Percentiles rank a stretch among this genome's conserved stretches.
Conservation (phyloP, 192 early-diverging fungal species). For the Linderina pennispora region DNA sequence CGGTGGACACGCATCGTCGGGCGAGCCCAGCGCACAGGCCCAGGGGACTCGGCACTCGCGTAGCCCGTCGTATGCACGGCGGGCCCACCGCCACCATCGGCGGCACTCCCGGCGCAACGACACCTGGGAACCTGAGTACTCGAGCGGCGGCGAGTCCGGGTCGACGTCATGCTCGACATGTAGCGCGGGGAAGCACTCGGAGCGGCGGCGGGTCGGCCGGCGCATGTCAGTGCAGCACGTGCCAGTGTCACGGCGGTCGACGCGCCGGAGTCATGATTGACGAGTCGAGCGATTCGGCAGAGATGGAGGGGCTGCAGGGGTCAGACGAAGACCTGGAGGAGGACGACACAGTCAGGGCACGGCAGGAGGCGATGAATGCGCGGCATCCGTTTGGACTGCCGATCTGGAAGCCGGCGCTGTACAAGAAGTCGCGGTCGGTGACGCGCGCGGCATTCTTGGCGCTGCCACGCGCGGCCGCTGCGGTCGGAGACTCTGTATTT, state of each 20-base stretch:
- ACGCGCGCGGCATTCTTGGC: conserved; percentile 71
- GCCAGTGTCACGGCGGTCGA: conserved; percentile 10
- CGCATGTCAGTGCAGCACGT: conserved; percentile 20
- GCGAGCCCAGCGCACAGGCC: too few species aligned
- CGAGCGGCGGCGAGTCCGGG: conserved; percentile 35
- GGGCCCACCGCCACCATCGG: too few species aligned
- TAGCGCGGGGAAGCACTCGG: not conserved
- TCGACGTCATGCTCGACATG: conserved; percentile 30
- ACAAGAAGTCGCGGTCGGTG: conserved; percentile 87
- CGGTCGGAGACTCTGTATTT: conserved; percentile 58
- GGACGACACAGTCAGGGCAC: conserved; percentile 41
- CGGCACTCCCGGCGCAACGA: too few species aligned
- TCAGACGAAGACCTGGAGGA: too few species aligned
- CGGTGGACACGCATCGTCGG: too few species aligned
- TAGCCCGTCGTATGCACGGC: too few species aligned
- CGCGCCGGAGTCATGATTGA: conserved; percentile 23
- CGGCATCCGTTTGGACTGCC: conserved; percentile 90
- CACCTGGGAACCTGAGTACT: too few species aligned
- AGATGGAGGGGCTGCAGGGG: too few species aligned
- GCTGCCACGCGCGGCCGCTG: conserved; percentile 68
- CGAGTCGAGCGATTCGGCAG: too few species aligned
- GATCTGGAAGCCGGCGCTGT: conserved; percentile 97
- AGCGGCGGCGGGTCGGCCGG: conserved; percentile 5
- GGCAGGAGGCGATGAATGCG: conserved; percentile 66
- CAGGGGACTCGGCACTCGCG: too few species aligned